Evolutionary conservation across 1,284 basidiomycete genomes (phyloP), one percentile per base, ranked within the genome.

Genomic region (Leucoagaricus sp.): DNA sequence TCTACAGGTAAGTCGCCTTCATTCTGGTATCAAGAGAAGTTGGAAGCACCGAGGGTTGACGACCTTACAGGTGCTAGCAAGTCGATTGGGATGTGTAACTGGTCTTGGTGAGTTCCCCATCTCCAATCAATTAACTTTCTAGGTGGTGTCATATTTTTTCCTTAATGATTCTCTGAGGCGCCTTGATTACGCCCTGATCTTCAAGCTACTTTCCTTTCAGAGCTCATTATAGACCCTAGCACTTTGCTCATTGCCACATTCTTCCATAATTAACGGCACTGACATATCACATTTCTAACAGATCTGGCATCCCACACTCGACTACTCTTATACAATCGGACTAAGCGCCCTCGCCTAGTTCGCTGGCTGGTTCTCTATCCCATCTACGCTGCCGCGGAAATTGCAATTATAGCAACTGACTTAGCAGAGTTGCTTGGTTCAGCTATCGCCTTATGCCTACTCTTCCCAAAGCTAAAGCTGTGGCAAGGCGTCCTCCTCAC

Each of bases 401-500:
- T 90, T 15, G 93, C 91, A 29, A 94, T 96, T 64, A 86, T 94
- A 59, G 85, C 84, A 25, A 91, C 87, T 17, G 87, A 90, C 67
- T 75, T 89, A 21, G 86, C 86, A 29, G 87, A 89, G 67, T 79
- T 97, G 8, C 77, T 96, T 4, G 94, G 94, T 26, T 80, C 77
- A 19, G 79, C 75, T 33, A 81, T 81, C 36, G 79, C 76, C 1
- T 74, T 96, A 46, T 86, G 86, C 67, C 75, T 96, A 72, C 79
- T 96, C 40, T 92, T 96, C 66, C 94, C 94, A 0, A 75, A 74
- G 31, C 75, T 96, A 8, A 84, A 93, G 28, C 75, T 95, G 4
- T 94, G 85, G 81, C 89, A 84, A 1, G 89, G 88, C 34, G 91
- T 96, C 1, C 77, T 96, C 42, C 78, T 96, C 59, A 97, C 94